Evolutionary conservation across 306 rosid genomes (phyloP).

Genomic region (Erythrophleum fordii): DNA sequence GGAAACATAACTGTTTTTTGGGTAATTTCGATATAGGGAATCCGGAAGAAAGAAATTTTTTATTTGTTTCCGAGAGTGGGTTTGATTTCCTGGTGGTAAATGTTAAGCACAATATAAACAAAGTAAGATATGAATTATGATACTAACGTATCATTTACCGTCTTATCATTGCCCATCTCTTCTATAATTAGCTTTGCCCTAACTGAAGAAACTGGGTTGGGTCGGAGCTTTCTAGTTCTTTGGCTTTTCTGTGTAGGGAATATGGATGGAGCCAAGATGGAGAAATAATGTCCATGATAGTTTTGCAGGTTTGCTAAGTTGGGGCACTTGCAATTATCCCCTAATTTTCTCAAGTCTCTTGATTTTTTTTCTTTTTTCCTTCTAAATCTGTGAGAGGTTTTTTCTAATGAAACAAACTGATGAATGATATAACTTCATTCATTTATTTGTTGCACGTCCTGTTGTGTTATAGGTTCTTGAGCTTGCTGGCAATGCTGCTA

Average conservation of each 20-base stretch:
- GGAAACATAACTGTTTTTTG: too few species aligned
- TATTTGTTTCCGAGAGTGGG: neutral
- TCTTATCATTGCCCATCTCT: neutral
- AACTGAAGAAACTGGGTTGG: neutral
- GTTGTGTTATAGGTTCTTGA: conserved; percentile 33
- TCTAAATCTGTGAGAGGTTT: too few species aligned
- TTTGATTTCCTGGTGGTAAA: neutral
- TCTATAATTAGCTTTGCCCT: neutral
- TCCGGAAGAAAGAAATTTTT: neutral
- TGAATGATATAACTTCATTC: neutral
- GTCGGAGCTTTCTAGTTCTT: neutral
- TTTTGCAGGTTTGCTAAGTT: neutral
- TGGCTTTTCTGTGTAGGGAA: neutral
- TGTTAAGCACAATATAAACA: neutral
- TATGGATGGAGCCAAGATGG: neutral
- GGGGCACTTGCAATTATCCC: neutral
- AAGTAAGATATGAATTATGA: neutral
- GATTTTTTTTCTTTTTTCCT: neutral
- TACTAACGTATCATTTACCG: neutral
- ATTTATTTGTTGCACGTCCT: neutral
- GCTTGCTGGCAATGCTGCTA: conserved; percentile 44
- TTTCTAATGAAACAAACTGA: neutral
- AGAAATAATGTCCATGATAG: neutral
- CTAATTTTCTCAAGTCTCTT: neutral
- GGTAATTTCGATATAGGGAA: neutral